Base-by-base conservation (phyloP, 2,329 filamentous ascomycete genomes). In the Coniochaeta pulveracea region DNA sequence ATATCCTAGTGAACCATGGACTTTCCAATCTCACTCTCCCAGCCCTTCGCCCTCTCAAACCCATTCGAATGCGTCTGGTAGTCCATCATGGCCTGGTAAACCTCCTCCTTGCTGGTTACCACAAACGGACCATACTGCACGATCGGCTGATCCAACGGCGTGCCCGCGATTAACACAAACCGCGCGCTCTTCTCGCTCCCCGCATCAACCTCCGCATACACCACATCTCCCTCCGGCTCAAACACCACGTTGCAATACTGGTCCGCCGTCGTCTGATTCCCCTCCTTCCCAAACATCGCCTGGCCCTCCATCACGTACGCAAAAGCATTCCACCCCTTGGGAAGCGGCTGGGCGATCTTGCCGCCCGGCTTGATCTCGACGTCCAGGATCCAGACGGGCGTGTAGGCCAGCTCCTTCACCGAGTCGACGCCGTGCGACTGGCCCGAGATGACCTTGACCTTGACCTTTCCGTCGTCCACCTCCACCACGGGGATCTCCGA, bases 351-450 rank as follows among this genome's bases (percentile, higher is more conserved):
- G 15, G 64, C 67, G 43, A 96, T 64, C 38, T 66, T 74, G 29
- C 84, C 86, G 34, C 89, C 89, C 0, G 88, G 86, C 47, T 75
- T 61, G 34, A 96, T 72, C 14, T 72, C 76, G 33, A 95, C 64
- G 52, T 96, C 89, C 27, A 96, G 66, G 40, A 94, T 68, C 89
- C 89, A 96, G n/a, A 96, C 86, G 0, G 91, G 91, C 2, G 89
- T 96, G 58, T 96, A 95, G 10, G 89, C 88, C 27, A 96, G 65
- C 50, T 96, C 88, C 52, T 89, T 77, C 34, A 94, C 73, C 10
- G 79, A 85, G 51, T 95, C 88, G 34, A 91, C 73, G 27, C 85
- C 88, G 48, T 86, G 80, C 35, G 76, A 80, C 52, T 81, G 76
- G 14, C 89, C 91, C 1, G 80, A 88, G 46, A 96, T 96, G 44